Evolutionary conservation across 768 basidiomycete genomes (phyloP).

Genomic region (Serendipita sp.): DNA sequence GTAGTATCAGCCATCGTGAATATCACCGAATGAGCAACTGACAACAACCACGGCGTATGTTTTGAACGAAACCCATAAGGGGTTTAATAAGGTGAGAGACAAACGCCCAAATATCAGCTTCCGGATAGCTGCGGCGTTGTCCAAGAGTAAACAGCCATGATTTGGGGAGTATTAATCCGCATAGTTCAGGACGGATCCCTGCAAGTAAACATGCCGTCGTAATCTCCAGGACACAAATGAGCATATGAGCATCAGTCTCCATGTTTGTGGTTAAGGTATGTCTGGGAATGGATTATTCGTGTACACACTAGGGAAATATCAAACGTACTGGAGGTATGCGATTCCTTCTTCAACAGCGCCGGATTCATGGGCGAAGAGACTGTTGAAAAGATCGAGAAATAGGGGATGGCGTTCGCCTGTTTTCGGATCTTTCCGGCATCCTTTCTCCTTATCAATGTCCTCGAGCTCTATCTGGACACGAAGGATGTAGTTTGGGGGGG

Average conservation of each 20-base stretch:
- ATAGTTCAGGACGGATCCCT: neutral
- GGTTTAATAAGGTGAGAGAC: neutral
- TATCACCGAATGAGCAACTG: neutral
- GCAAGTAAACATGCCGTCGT: neutral
- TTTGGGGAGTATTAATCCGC: neutral
- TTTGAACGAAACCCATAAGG: neutral
- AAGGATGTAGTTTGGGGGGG: neutral
- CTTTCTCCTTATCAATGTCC: neutral
- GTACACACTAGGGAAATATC: neutral
- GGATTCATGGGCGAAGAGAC: neutral
- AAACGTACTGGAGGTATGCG: neutral
- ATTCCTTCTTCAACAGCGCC: neutral
- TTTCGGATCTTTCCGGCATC: neutral
- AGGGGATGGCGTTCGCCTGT: neutral
- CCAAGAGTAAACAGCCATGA: slow-evolving; percentile 1
- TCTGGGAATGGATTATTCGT: neutral
- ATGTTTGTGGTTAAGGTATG: neutral
- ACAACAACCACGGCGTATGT: neutral
- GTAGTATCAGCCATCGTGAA: neutral
- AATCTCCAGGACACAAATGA: neutral
- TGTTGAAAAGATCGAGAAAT: neutral
- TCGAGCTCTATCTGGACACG: neutral
- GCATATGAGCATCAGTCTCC: neutral
- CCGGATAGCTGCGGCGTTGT: neutral
- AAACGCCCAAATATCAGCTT: neutral